These are phyloP conservation scores for Colletotrichum sp. DNA, from an alignment of 2,329 filamentous ascomycete species.

Conservation along the genomic window DNA sequence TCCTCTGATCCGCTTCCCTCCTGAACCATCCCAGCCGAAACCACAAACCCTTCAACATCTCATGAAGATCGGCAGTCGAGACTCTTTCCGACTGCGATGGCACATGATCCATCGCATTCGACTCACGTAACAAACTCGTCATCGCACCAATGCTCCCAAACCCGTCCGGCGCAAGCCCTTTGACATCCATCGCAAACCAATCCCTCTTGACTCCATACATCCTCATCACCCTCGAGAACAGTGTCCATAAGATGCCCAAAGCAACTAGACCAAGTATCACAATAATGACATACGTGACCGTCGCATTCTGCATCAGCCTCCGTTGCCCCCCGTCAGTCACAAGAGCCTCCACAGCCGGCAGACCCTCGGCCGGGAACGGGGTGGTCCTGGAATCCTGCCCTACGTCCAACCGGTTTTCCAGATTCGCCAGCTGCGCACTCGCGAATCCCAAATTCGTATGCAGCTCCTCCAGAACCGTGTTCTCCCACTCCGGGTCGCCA, in stretches of 20 bases:
- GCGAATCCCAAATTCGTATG: neutral
- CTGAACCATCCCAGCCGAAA: constrained; percentile 3
- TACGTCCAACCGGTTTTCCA: neutral
- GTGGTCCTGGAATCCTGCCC: neutral
- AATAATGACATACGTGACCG: neutral
- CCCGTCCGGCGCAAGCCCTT: neutral
- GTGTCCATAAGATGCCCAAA: neutral
- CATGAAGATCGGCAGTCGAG: neutral
- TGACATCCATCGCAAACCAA: neutral
- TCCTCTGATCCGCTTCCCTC: neutral
- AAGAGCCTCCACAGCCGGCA: neutral
- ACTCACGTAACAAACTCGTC: neutral
- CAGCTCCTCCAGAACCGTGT: neutral
- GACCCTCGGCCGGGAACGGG: neutral
- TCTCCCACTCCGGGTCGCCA: neutral
- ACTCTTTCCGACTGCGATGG: neutral
- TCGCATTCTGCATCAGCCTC: neutral
- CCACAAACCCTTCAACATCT: neutral
- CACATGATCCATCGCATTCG: neutral
- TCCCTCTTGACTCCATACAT: neutral
- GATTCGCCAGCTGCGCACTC: neutral
- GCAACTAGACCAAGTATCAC: neutral
- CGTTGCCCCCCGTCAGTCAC: neutral
- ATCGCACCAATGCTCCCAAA: neutral
- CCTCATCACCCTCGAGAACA: neutral